phyloP scores from a whole-genome alignment of 805 yeast species.

The Yamadazyma phyllophila region DNA sequence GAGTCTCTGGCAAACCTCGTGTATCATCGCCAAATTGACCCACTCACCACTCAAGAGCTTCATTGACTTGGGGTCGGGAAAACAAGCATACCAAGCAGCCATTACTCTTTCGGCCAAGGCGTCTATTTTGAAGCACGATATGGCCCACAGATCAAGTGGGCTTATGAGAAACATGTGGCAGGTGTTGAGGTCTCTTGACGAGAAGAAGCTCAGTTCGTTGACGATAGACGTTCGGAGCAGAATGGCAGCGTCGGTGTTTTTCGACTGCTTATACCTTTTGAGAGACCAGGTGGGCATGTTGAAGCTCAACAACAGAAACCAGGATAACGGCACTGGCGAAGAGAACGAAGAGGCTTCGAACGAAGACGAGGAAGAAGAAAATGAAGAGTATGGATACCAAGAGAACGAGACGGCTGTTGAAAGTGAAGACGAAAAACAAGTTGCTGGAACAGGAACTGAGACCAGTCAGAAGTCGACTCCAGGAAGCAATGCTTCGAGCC shows the following conservation, averaged over 20 bases:
- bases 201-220: conserved; percentile 39
- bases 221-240: conserved; percentile 70
- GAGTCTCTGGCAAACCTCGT: conserved; percentile 89
- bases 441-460: conserved; percentile 3
- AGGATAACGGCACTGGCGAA: conserved; percentile 23
- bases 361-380: conserved; percentile 26
- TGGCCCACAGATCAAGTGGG: conserved; percentile 89
- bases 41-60: conserved; percentile 71
- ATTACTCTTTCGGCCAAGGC: conserved; percentile 70
- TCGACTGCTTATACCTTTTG: conserved; percentile 82
- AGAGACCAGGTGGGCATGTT: conserved; percentile 88
- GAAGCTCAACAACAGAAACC: conserved; percentile 44
- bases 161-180: conserved; percentile 95
- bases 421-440: conserved; percentile 19
- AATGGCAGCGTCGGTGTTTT: conserved; percentile 89
- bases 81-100: conserved; percentile 63
- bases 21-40: conserved; percentile 72
- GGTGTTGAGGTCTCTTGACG: conserved; percentile 66
- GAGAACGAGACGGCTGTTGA: conserved; percentile 22
- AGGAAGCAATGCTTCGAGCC: conserved; percentile 34
- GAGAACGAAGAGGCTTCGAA: conserved; percentile 26
- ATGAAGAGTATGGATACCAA: conserved; percentile 21
- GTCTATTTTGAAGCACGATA: conserved; percentile 85
- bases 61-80: conserved; percentile 71
- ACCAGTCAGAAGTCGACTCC: conserved; percentile 36